Base-by-base conservation (phyloP, 2,329 filamentous ascomycete species). In the Xylaria sp. region DNA sequence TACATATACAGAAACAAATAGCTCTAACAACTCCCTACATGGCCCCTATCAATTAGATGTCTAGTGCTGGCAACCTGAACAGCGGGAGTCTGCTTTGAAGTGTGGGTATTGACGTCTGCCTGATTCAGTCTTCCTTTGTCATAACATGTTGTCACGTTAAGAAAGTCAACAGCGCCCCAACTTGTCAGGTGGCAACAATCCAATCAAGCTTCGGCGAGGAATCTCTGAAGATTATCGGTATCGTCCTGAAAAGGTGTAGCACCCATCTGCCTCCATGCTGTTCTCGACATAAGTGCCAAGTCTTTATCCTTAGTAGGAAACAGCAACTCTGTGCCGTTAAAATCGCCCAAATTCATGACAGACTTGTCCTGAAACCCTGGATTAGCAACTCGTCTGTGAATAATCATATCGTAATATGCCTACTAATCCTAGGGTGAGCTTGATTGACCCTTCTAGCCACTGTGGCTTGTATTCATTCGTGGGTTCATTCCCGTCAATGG, bases 371-470 rank as follows among this genome's bases (percentile, higher is more conserved):
- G 50, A 18, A 43, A 30, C 39, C 23, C 60, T 3, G 34, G 23
- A 53, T 62, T 20, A 63, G 45, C 32, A 67, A 13, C 30, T 20
- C 18, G 28, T 36, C 53, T 48, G 34, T n/a, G 12, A 25, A 36
- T 39, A 20, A 25, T 15, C 10, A 25, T 23, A 32, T 30, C 13
- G 15, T 18, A 28, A 1, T 74, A 39, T 48, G 15, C 82, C 76
- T 75, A 87, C 85, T 75, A 87, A 69, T 10, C 85, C 85, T 8
- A 88, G 74, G 0, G 86, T 88, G 70, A 88, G 72, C 73, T 87
- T 86, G 65, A 87, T 88, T 5, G 82, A 76, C 0, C 81, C 81
- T 58, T 88, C 85, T 1, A 81, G 78, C 81, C 82, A 85, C 32
- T 79, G 72, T 12, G 81, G 80, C 30, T 73, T 75, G 66, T 86